Conservation (phyloP, 441 rosid species). For the Corymbia calophylla region DNA sequence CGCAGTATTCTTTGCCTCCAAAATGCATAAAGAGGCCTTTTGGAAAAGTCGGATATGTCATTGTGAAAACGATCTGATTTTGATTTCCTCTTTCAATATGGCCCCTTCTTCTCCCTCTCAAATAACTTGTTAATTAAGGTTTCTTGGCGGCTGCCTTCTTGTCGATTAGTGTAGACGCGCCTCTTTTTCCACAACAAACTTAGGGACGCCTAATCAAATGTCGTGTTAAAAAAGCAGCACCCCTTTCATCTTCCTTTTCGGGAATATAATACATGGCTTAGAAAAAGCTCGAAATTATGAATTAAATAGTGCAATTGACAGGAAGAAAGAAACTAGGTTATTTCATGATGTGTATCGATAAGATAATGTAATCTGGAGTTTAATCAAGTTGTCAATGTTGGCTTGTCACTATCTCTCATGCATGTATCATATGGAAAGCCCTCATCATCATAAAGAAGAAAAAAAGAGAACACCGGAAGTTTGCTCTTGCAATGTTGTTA, state of each 20-base stretch:
- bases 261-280: not conserved
- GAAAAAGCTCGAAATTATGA: not conserved
- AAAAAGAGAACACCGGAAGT: not conserved
- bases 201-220: not conserved
- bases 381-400: not conserved
- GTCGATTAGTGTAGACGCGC: not conserved
- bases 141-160: not conserved
- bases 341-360: not conserved
- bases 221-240: not conserved
- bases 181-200: not conserved
- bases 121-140: not conserved
- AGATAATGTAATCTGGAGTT: not conserved
- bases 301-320: not conserved
- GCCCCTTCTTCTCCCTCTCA: not conserved
- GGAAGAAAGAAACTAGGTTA: not conserved
- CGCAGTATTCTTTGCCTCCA: conserved; percentile 27
- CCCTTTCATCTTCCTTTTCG: not conserved
- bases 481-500: not conserved
- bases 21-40: conserved; percentile 1
- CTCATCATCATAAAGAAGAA: not conserved
- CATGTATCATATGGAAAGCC: not conserved
- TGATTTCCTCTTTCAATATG: not conserved
- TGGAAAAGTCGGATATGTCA: not conserved
- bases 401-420: not conserved
- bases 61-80: not conserved